These are phyloP conservation scores for Trametes gibbosa DNA, from an alignment of 768 basidiomycete species.

Conservation along the genomic window DNA sequence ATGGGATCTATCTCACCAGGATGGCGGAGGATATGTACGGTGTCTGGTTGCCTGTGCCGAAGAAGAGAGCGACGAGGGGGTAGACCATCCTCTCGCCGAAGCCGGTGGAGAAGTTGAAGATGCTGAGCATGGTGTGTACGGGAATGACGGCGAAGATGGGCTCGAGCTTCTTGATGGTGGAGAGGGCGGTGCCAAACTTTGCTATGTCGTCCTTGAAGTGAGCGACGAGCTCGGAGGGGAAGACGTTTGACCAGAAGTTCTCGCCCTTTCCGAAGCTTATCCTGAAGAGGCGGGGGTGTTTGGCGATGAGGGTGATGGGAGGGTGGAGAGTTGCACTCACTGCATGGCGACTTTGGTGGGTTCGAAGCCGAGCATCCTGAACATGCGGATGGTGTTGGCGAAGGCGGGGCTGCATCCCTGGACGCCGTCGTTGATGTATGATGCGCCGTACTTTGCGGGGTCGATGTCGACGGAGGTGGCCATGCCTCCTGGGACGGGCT, in stretches of 20 bases:
- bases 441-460: constrained; percentile 29
- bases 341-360: constrained; percentile 35
- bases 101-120: constrained; percentile 35
- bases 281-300: constrained; percentile 2
- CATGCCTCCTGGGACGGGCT: constrained; percentile 31
- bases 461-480: constrained; percentile 36
- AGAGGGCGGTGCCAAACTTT: constrained; percentile 33
- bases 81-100: constrained; percentile 39
- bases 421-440: constrained; percentile 38
- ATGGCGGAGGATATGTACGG: constrained; percentile 36
- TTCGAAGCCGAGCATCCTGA: constrained; percentile 34
- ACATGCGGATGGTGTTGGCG: constrained; percentile 34
- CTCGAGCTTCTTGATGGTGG: constrained; percentile 33
- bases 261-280: constrained; percentile 35
- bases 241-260: constrained; percentile 41
- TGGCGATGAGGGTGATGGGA: background rate
- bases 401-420: constrained; percentile 37
- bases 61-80: constrained; percentile 35
- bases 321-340: no score
- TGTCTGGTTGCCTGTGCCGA: constrained; percentile 38
- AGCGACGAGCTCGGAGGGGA: constrained; percentile 32
- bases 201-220: constrained; percentile 31
- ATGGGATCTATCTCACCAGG: constrained; percentile 17
- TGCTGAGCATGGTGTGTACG: constrained; percentile 33
- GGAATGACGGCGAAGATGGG: constrained; percentile 32